Evolutionary conservation across 2,329 filamentous ascomycete genomes (phyloP).

Genomic region (Fragosphaeria purpurea): DNA sequence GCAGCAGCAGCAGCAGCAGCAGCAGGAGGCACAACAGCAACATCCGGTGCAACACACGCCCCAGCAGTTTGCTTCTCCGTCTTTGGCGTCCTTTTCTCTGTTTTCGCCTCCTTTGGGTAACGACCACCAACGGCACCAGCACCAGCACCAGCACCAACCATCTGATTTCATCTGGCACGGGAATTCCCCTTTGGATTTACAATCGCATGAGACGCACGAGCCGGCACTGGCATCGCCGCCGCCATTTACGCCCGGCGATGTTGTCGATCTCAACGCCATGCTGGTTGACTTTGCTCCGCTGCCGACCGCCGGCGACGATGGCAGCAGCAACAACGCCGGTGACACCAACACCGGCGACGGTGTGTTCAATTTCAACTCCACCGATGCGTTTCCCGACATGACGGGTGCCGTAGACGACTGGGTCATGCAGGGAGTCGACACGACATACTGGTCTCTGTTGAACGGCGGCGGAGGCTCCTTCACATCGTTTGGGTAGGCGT

Average conservation of each 20-base stretch:
- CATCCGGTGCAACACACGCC: background rate
- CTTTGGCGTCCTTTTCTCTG: background rate
- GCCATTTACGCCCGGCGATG: background rate
- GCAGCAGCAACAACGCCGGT: background rate
- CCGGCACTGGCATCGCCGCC: background rate
- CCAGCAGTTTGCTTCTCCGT: background rate
- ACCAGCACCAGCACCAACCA: background rate
- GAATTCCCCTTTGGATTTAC: background rate
- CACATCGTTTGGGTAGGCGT: too few species aligned
- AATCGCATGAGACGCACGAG: background rate
- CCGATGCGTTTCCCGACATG: slow-evolving; percentile 13
- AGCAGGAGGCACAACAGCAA: background rate
- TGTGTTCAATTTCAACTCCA: slow-evolving; percentile 5
- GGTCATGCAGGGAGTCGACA: slow-evolving; percentile 16
- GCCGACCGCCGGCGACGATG: background rate
- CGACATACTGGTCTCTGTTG: slow-evolving; percentile 16
- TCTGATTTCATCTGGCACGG: too few species aligned
- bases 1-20: slow-evolving; percentile 3
- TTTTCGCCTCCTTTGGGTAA: background rate
- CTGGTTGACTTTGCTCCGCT: slow-evolving; percentile 13
- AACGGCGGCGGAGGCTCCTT: slow-evolving; percentile 10
- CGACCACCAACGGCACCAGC: background rate
- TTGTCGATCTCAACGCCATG: slow-evolving; percentile 11
- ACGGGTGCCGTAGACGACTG: slow-evolving; percentile 15
- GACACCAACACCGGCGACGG: background rate